These are phyloP conservation scores for Micromonas commoda DNA, from an alignment of 139 green algal genomes.

Conservation along the genomic window DNA sequence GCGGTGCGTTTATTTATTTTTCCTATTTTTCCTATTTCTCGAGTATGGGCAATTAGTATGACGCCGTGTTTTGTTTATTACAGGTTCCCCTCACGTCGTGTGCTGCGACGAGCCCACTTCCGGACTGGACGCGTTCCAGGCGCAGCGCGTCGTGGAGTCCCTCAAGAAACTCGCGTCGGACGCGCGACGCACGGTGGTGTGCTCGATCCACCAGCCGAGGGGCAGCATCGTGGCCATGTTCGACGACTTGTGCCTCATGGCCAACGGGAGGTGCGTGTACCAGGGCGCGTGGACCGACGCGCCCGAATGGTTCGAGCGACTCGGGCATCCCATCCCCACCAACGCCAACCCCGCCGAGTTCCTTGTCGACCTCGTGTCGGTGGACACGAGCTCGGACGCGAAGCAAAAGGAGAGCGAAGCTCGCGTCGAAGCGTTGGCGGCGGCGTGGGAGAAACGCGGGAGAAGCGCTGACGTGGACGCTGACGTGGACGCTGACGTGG, in stretches of 20 bases:
- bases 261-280: conserved; percentile 20
- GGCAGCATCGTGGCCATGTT: conserved; percentile 63
- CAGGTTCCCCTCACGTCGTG: conserved; percentile 46
- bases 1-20: conserved; percentile 24
- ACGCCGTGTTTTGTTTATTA: neutral
- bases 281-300: conserved; percentile 6
- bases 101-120: conserved; percentile 67
- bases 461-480: neutral
- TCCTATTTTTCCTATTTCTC: no score
- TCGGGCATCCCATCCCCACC: conserved; percentile 34
- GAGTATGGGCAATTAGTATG: neutral
- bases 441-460: neutral
- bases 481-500: no score
- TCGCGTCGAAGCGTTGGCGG: conserved; percentile 1
- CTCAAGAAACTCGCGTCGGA: conserved; percentile 39
- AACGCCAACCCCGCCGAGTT: conserved; percentile 49
- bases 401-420: neutral
- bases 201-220: conserved; percentile 72
- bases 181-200: conserved; percentile 55
- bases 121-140: conserved; percentile 59
- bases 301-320: conserved; percentile 28
- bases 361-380: conserved; percentile 43
- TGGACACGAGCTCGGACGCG: conserved; percentile 31
- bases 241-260: conserved; percentile 61
- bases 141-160: conserved; percentile 58